Evolutionary conservation across 371 early-diverging fungal species (phyloP).

Genomic region (Apophysomyces variabilis): DNA sequence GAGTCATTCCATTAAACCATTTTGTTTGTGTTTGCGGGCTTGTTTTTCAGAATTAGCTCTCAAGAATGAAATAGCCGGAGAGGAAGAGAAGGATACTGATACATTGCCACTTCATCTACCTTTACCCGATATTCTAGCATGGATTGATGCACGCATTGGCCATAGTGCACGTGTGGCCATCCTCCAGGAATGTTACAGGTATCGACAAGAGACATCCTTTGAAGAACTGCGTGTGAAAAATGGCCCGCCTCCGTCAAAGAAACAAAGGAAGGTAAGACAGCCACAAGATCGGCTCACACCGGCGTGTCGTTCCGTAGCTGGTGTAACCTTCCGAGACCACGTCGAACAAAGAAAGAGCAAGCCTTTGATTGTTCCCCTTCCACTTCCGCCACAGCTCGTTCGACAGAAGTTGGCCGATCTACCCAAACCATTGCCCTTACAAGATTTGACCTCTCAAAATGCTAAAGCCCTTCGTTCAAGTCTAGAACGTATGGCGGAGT

Average conservation of each 20-base stretch:
- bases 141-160: constrained; percentile 20
- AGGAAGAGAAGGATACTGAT: neutral
- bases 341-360: neutral
- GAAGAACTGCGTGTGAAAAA: constrained; percentile 32
- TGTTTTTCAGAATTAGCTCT: neutral
- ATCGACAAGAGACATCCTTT: constrained; percentile 21
- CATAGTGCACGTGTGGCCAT: constrained; percentile 22
- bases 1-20: no score
- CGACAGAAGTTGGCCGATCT: neutral
- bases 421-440: neutral
- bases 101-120: neutral
- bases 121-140: constrained; percentile 15
- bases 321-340: neutral
- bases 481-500: neutral
- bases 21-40: no score
- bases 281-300: constrained; percentile 2
- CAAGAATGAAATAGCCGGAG: neutral
- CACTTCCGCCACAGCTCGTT: constrained; percentile 10
- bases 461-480: neutral
- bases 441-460: constrained; percentile 3
- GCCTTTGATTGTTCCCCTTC: neutral
- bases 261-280: neutral
- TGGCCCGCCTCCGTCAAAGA: neutral
- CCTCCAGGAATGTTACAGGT: constrained; percentile 20
- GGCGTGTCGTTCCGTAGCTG: neutral